These are phyloP conservation scores for Trichoderma parareesei DNA, from an alignment of 495 filamentous ascomycete species.

Conservation along the genomic window DNA sequence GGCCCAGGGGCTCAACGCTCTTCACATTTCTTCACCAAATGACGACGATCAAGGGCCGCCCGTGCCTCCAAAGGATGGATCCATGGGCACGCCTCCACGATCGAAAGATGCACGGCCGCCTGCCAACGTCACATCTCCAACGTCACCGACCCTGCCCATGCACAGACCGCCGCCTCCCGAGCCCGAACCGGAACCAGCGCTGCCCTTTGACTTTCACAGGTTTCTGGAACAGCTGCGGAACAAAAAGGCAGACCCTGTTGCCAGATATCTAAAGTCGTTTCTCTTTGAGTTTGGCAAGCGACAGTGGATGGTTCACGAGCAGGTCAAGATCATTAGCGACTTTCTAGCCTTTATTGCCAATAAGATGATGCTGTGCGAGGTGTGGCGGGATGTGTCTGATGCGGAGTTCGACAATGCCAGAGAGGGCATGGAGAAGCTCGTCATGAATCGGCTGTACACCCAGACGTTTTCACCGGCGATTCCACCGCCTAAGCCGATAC, in stretches of 20 bases:
- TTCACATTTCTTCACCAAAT: conserved; percentile 31
- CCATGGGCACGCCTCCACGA: conserved; percentile 23
- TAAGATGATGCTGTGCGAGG: conserved; percentile 97
- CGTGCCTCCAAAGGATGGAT: conserved; percentile 42
- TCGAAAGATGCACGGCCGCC: conserved; percentile 28
- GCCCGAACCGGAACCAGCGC: conserved; percentile 80
- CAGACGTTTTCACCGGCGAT: conserved; percentile 97
- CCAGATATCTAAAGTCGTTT: conserved; percentile 90
- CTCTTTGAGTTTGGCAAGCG: conserved; percentile 91
- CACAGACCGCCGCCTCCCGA: conserved; percentile 68
- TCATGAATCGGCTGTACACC: conserved; percentile 95
- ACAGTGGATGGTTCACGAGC: conserved; percentile 99
- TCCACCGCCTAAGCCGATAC: conserved; percentile 65
- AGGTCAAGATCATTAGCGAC: conserved; percentile 96
- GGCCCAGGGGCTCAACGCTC: conserved; percentile 38
- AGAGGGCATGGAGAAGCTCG: conserved; percentile 99
- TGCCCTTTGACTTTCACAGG: conserved; percentile 96
- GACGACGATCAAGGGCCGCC: conserved; percentile 40
- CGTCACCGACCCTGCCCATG: conserved; percentile 46
- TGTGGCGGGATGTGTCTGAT: conserved; percentile 93
- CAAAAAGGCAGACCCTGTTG: conserved; percentile 92
- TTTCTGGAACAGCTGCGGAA: conserved; percentile 94
- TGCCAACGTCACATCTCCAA: conserved; percentile 28
- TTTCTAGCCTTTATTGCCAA: conserved; percentile 97
- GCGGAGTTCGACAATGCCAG: conserved; percentile 96